Conservation (phyloP, 306 rosid genomes). For the Chamaecrista fasciculata region DNA sequence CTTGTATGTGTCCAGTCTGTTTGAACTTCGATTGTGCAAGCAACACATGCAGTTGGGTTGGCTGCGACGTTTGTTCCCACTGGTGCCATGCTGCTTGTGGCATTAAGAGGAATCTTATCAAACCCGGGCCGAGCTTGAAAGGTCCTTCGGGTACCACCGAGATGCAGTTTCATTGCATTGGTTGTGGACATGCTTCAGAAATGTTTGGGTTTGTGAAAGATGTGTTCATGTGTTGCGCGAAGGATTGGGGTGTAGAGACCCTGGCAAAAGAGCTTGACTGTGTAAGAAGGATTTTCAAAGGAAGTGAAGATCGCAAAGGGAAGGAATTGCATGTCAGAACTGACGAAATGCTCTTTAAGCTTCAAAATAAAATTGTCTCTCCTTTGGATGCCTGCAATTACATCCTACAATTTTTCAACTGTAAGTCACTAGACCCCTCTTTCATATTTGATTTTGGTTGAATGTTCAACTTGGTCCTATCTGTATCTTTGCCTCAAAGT, state of each 20-base stretch:
- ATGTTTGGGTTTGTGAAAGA: conserved; percentile 99
- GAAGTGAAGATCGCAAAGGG: conserved; percentile 88
- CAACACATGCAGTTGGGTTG: conserved; percentile 97
- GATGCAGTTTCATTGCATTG: conserved; percentile 94
- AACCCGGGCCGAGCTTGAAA: conserved; percentile 90
- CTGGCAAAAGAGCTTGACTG: conserved; percentile 87
- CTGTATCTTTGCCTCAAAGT: no score
- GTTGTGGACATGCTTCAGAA: conserved; percentile 87
- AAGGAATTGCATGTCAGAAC: conserved; percentile 77
- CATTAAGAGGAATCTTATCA: conserved; percentile 73
- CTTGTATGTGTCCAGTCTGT: conserved; percentile 96
- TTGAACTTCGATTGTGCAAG: conserved; percentile 93
- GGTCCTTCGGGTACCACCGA: conserved; percentile 83
- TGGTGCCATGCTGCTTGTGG: conserved; percentile 99
- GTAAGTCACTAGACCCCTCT: conserved; percentile 50
- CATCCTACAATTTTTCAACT: conserved; percentile 74
- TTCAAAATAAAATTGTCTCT: conserved; percentile 62
- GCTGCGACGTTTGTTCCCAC: conserved; percentile 94
- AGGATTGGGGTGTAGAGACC: conserved; percentile 88
- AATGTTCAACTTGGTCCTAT: no score
- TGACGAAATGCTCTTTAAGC: conserved; percentile 63
- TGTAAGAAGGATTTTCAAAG: conserved; percentile 77
- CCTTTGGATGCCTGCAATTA: conserved; percentile 85
- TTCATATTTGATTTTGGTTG: not conserved
- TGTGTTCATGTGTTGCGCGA: conserved; percentile 80